Evolutionary conservation across 1,139 yeast species (phyloP), one percentile per base, ranked within the genome.

Genomic region (Kodamaea suecica): DNA sequence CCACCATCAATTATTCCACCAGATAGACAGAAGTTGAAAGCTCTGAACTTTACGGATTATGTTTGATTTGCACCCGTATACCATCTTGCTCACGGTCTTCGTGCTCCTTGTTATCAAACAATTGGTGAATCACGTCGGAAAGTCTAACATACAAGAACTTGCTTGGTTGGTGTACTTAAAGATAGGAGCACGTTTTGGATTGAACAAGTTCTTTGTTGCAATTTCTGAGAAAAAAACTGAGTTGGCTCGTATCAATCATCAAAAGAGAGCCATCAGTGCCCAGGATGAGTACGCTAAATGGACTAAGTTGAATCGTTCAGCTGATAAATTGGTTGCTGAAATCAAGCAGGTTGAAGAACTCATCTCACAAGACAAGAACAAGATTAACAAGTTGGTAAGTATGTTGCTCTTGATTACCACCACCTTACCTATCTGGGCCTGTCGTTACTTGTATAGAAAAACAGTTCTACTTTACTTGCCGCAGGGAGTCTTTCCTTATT

Each of bases 251-350:
- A 53, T 80, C 17, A 66, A 73, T 44, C 64, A 63, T 10, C 77
- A 81, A 47, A 73, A 88, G 43, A 65, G 77, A 30, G 51, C 71
- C 6, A 74, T 90, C 11, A 78, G 88, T 42, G 94, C 97, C 4
- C 97, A 90, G 57, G 97, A 92, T 54, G 81, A 92, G 50, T 92
- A 90, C 57, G 97, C 97, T 31, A 81, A 76, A 50, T 92, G 98
- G 98, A 95, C 97, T 3, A 87, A 87, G 56, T 70, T 90, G 44
- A 90, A 87, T 50, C 73, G 98, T 33, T 75, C 73, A 48, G 63
- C 73, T 39, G 90, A 83, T 43, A 73, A 75, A 42, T 55, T 85
- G 36, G 67, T 70, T 34, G 66, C 62, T 8, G 78, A 83, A 42
- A 62, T 84, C 31, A 73, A 69, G 17, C 44, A 50, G 11, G 52